Evolutionary conservation across 1,139 yeast species (phyloP), one percentile per base, ranked within the genome.

Genomic region (Taiozyma sp.): DNA sequence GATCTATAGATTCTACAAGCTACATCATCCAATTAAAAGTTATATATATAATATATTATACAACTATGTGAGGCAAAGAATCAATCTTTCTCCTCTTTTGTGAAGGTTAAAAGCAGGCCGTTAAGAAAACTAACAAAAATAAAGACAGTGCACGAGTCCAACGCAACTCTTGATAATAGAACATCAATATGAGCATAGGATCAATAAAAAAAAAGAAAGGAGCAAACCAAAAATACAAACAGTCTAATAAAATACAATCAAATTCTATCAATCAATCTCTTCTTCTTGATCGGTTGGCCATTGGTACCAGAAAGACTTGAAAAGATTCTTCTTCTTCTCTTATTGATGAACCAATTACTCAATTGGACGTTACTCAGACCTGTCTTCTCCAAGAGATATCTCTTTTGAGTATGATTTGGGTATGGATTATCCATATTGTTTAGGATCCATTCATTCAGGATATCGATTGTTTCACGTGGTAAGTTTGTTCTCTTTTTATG

Each of bases 341-440:
- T 97, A 68, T 93, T 93, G 62, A 93, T 93, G 65, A 93, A 93
- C 98, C 99, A 93, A 67, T 93, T 93, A 56, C 95, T 84, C 55
- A 93, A 77, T 68, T 93, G 99, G 59, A 90, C 96, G 67, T 88
- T 83, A 55, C 91, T 87, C 62, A 93, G 77, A 0, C 97, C 97
- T 0, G 99, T 93, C 63, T 81, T 79, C 60, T 79, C 74, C 76
- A 90, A 81, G 57, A 93, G 74, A 60, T 85, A 87, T 57, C 81
- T 77, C 70, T 93, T 93, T 63, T 91, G 97, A 56, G 86, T 85
- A 48, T 91, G 88, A 55, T 90, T 88, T 6, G 99, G 99, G 67
- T 91, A 91, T 16, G 99, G 99, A 64, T 91, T 95, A 60, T 87
- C 85, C 57, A 90, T 71, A 67, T 93, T 96, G 47, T 84, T 83